Percentiles rank a stretch among this genome's conserved stretches.
Conservation (phyloP, 495 filamentous ascomycete genomes). For the Saxophila tyrrhenica region DNA sequence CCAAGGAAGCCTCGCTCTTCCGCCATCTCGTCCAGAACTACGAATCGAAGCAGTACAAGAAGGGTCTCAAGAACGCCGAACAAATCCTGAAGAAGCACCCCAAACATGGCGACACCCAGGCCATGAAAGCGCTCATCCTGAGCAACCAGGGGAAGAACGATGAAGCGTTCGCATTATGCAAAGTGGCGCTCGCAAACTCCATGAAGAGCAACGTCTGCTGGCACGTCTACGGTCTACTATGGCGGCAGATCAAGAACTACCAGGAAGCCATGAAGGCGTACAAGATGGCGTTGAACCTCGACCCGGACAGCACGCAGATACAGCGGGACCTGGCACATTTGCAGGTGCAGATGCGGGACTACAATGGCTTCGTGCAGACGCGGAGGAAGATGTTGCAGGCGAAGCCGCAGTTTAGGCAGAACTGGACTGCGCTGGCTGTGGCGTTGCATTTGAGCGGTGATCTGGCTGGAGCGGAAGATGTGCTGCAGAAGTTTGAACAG, state of each 20-base stretch:
- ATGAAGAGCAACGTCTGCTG: constrained; percentile 99
- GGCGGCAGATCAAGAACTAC: constrained; percentile 86
- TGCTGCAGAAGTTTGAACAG: constrained; percentile 83
- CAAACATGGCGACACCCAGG: constrained; percentile 94
- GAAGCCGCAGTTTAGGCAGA: constrained; percentile 66
- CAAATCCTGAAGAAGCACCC: constrained; percentile 89
- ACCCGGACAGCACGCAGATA: constrained; percentile 88
- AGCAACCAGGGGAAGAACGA: constrained; percentile 81
- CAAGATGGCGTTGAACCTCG: constrained; percentile 80
- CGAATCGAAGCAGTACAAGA: constrained; percentile 98
- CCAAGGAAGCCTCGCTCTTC: constrained; percentile 90
- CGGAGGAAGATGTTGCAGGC: constrained; percentile 72
- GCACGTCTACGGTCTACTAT: constrained; percentile 97
- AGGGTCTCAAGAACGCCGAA: constrained; percentile 83
- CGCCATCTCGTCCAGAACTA: constrained; percentile 87
- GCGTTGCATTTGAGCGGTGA: constrained; percentile 84
- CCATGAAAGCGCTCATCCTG: constrained; percentile 97
- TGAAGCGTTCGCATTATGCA: constrained; percentile 86
- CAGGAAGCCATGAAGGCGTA: constrained; percentile 99
- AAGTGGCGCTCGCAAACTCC: constrained; percentile 78
- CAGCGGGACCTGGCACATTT: constrained; percentile 86
- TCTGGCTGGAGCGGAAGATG: constrained; percentile 74
- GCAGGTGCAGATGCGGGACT: constrained; percentile 95
- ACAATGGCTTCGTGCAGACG: constrained; percentile 82
- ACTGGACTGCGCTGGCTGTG: constrained; percentile 92